Conservation (phyloP, 805 yeast species). For the Yarrowia osloensis region DNA sequence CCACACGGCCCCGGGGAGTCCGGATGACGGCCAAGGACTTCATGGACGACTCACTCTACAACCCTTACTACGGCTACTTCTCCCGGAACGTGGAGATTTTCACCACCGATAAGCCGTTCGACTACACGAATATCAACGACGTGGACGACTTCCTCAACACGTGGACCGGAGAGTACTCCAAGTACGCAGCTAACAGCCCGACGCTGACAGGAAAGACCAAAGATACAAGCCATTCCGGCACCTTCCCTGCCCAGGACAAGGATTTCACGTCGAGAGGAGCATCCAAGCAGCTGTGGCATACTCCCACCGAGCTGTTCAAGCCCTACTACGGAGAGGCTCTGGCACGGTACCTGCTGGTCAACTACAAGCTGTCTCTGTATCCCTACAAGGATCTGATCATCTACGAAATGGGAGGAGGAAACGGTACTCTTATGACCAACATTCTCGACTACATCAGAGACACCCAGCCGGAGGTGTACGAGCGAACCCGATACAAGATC, state of each 20-base stretch:
- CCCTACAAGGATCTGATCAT: constrained; percentile 73
- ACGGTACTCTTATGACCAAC: constrained; percentile 80
- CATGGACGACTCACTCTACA: constrained; percentile 81
- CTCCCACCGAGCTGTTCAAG: constrained; percentile 80
- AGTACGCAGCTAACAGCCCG: constrained; percentile 48
- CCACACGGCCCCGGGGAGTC: constrained; percentile 56
- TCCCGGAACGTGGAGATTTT: constrained; percentile 76
- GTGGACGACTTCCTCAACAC: constrained; percentile 68
- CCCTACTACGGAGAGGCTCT: constrained; percentile 85
- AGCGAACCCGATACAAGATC: constrained; percentile 64
- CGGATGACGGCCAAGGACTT: constrained; percentile 78
- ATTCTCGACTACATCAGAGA: constrained; percentile 63
- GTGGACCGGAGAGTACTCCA: constrained; percentile 64
- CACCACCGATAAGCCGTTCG: constrained; percentile 64
- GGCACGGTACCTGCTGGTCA: constrained; percentile 74
- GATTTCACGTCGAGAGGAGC: constrained; percentile 40
- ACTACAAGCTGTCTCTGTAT: constrained; percentile 65
- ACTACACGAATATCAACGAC: constrained; percentile 57
- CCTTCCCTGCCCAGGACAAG: constrained; percentile 25
- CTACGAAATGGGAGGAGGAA: constrained; percentile 90
- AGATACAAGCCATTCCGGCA: constrained; percentile 30
- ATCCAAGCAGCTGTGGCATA: constrained; percentile 75
- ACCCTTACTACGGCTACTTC: constrained; percentile 81
- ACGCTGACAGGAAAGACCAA: constrained; percentile 33
- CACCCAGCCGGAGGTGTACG: constrained; percentile 72